phyloP scores from a whole-genome alignment of 306 rosid genomes.

The Sophora flavescens region DNA sequence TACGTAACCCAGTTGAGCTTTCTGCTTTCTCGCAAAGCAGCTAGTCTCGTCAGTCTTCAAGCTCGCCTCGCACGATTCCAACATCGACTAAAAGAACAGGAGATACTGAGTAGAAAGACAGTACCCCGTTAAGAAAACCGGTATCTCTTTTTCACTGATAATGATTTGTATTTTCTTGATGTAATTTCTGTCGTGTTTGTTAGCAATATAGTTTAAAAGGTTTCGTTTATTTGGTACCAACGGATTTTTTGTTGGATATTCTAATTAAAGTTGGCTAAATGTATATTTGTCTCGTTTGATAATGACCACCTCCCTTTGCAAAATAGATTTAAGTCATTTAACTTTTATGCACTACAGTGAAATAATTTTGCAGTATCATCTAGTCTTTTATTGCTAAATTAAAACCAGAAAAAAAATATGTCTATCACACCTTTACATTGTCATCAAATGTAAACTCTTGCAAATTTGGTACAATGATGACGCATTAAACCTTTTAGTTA shows the following conservation, averaged over 20 bases:
- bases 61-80: slow-evolving; percentile 96
- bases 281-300: slow-evolving; percentile 49
- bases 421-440: too few relatives aligned
- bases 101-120: slow-evolving; percentile 87
- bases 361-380: background rate
- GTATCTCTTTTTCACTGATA: slow-evolving; percentile 47
- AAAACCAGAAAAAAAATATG: background rate
- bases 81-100: slow-evolving; percentile 94
- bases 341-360: background rate
- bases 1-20: slow-evolving; percentile 87
- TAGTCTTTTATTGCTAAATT: background rate
- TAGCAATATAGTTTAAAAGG: slow-evolving; percentile 47
- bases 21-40: slow-evolving; percentile 94
- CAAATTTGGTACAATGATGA: background rate
- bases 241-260: slow-evolving; percentile 43
- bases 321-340: slow-evolving; percentile 15
- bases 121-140: slow-evolving; percentile 67
- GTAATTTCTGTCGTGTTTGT: slow-evolving; percentile 46
- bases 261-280: slow-evolving; percentile 42
- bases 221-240: slow-evolving; percentile 28
- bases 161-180: slow-evolving; percentile 42
- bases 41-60: slow-evolving; percentile 90
- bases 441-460: background rate
- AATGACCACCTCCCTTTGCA: slow-evolving; percentile 15
- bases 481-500: background rate